Base-by-base conservation (phyloP, 306 rosid species). In the Fragaria ananassa region DNA sequence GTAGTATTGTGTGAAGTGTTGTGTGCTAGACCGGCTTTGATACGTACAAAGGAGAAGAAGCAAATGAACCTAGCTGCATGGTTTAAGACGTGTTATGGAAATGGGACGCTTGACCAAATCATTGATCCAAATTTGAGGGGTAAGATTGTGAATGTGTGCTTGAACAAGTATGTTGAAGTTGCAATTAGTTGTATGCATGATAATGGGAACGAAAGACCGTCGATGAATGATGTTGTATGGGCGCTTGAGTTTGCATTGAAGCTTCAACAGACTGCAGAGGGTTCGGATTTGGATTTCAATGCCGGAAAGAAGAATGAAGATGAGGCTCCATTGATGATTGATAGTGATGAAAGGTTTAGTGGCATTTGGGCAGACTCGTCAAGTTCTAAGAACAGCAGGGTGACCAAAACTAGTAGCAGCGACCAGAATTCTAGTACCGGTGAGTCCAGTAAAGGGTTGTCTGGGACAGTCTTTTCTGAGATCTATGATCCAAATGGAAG, bases 211-310 rank as follows among this genome's bases (percentile, higher is more conserved):
- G 83, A 85, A 6, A 74, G 91, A 68, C 90, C 89, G 2, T 49
- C 86, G 8, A 85, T 75, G 83, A 86, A 86, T 23, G 91, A 89
- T 10, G 91, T 87, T 47, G 70, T 86, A 54, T 62, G 78, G 80
- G 72, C 41, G 10, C 87, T 88, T 50, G 78, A 68, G 61, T 19
- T 62, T 27, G 87, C 88, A 12, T 23, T 74, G 81, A 80, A 85
- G 65, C 75, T 81, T 72, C 86, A 90, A 76, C 78, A 76, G 78
- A 86, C 35, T 0, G 74, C 17, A 41, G 77, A 71, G 19, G 42
- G 4, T 0, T 18, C 12, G 25, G 58, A 53, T 8, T 53, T 53
- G 58, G 58, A 53, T 53, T 18, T 4, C 31, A 1, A 8, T 45
- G 21, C 39, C 11, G 70, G 2, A 47, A 45, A n/a, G 39, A 78